Base-by-base conservation (phyloP, 108 stramenopile species). In the Conticribra weissflogii region DNA sequence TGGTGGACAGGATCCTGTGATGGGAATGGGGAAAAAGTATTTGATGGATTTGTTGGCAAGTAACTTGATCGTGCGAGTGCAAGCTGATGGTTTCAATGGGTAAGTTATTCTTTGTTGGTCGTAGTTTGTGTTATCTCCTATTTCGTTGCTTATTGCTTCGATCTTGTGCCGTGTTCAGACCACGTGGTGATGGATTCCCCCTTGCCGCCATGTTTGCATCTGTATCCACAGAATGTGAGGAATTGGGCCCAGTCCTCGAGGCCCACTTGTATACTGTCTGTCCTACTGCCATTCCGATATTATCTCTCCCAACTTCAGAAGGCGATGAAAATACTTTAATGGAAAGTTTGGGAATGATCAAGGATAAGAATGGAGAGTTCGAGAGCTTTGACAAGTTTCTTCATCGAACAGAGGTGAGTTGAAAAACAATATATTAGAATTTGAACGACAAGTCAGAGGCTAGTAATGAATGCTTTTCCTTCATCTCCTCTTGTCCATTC, bases 1-100 rank as follows among this genome's bases (percentile, higher is more conserved):
- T 14, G 63, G 81, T 30, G 62, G 73, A 9, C 78, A 72, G 3
- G 57, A 80, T 36, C 57, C 69, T 9, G 71, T 41, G 1, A 41
- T 82, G 44, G 28, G 72, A 15, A 28, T 85, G 27, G 94, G 91
- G 0, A 86, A 85, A 59, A 84, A 83, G 33, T 95, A 95, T 60
- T 68, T 91, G 27, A 48, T 95, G 59, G 94, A 95, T 83, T 67
- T 95, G 17, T 56, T 95, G 0, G 83, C 82, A 1, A 76, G 81
- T 47, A 88, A 82, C 48, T 69, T 83, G 24, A 91, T 95, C 50
- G 88, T 87, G 21, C 81, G 94, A 9, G 85, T 86, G 5, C 94
- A 95, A 66, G 91, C 94, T 22, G 94, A 92, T 62, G 86, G 89
- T 24, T 95, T 95, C 58, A 89, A 89, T 63, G 90, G 93, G 36